Conservation (phyloP, 768 basidiomycete species). For the Lyophyllum semitale region DNA sequence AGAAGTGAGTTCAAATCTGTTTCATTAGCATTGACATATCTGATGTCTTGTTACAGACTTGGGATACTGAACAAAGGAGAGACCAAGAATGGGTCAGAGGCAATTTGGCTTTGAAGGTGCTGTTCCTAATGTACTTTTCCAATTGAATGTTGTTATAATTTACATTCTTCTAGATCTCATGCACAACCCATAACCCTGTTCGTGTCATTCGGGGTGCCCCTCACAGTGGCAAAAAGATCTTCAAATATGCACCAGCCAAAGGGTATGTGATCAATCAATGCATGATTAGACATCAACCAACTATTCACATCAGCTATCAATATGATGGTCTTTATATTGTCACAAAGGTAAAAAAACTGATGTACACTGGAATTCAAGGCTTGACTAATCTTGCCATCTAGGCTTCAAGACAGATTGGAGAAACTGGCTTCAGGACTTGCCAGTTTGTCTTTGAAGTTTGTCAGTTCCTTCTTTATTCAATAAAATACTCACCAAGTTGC, state of each 20-base stretch:
- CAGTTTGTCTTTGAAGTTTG: slow-evolving; percentile 22
- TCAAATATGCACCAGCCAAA: slow-evolving; percentile 22
- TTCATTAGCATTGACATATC: neutral
- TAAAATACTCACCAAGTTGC: neutral
- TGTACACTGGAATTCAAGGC: neutral
- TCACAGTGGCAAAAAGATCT: neutral
- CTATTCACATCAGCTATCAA: slow-evolving; percentile 17
- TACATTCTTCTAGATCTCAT: slow-evolving; percentile 29
- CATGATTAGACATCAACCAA: neutral
- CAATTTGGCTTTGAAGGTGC: slow-evolving; percentile 22
- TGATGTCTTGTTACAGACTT: slow-evolving; percentile 11
- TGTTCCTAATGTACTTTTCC: neutral
- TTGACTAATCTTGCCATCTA: neutral
- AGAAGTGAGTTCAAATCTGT: slow-evolving; percentile 8
- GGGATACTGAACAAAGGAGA: slow-evolving; percentile 35
- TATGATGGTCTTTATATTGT: slow-evolving; percentile 29
- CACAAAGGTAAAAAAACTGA: slow-evolving; percentile 2
- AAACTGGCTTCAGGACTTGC: slow-evolving; percentile 22
- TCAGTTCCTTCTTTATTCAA: neutral
- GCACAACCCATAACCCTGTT: slow-evolving; percentile 28
- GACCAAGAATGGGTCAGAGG: slow-evolving; percentile 24
- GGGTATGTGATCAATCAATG: slow-evolving; percentile 17
- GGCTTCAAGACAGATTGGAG: slow-evolving; percentile 21
- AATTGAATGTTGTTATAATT: neutral
- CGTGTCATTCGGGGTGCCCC: slow-evolving; percentile 37